Conservation (phyloP, 2,329 filamentous ascomycete species). For the Verticillium nubilum region DNA sequence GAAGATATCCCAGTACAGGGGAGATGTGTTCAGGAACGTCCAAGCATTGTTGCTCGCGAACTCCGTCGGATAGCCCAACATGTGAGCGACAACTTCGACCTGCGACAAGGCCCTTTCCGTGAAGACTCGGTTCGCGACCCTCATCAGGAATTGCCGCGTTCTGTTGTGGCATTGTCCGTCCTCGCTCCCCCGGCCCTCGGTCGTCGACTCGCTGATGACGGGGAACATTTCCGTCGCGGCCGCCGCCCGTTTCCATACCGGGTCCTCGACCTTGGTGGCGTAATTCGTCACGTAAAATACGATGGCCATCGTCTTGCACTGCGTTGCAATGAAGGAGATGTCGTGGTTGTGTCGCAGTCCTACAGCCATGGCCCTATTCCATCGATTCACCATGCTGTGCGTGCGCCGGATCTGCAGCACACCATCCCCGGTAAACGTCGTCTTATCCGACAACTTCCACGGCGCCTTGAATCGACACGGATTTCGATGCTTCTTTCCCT, state of each 20-base stretch:
- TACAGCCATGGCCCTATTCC: conserved; percentile 7
- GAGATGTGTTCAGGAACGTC: conserved; percentile 2
- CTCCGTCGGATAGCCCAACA: conserved; percentile 5
- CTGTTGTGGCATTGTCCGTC: neutral
- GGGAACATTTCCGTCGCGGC: neutral
- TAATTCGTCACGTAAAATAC: neutral
- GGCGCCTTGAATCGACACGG: conserved; percentile 8
- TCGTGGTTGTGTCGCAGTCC: conserved; percentile 7
- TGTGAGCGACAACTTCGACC: conserved; percentile 5
- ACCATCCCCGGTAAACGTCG: conserved; percentile 1
- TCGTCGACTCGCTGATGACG: neutral
- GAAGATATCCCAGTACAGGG: conserved; percentile 6
- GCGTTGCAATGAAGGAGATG: neutral
- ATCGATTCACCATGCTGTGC: conserved; percentile 7
- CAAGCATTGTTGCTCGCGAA: conserved; percentile 4
- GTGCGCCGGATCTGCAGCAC: conserved; percentile 1
- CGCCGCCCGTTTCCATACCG: neutral
- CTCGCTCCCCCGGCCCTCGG: neutral
- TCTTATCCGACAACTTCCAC: conserved; percentile 4
- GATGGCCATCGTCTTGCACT: neutral
- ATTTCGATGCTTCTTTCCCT: neutral
- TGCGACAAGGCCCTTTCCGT: conserved; percentile 6
- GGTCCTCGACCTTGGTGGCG: neutral
- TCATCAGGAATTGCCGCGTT: conserved; percentile 5
- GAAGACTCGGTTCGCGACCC: conserved; percentile 8